phyloP scores from a whole-genome alignment of 345 rosid genomes.

The Aquilaria malaccensis region DNA sequence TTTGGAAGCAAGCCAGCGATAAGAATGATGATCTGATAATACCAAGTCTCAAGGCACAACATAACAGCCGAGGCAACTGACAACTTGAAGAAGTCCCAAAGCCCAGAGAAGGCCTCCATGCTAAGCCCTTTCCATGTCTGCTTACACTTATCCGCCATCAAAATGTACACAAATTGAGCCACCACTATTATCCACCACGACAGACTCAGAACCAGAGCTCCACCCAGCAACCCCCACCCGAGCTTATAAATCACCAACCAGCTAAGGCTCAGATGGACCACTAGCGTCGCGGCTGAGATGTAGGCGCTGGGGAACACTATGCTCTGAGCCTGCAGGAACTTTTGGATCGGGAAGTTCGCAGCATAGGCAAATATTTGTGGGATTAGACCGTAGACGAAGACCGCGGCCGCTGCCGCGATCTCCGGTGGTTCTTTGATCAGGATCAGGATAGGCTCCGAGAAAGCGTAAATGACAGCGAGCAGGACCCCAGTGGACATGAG shows the following conservation, averaged over 20 bases:
- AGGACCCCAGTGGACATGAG: conserved; percentile 42
- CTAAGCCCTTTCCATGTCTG: conserved; percentile 51
- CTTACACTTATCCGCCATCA: conserved; percentile 34
- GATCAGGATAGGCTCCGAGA: conserved; percentile 42
- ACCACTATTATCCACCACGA: conserved; percentile 57
- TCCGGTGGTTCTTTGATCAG: conserved; percentile 44
- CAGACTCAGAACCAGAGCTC: conserved; percentile 34
- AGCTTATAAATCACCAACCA: conserved; percentile 44
- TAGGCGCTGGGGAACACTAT: conserved; percentile 64
- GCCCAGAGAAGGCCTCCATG: conserved; percentile 41
- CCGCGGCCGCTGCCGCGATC: conserved; percentile 49
- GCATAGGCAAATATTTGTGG: conserved; percentile 70
- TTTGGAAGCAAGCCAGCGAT: conserved; percentile 55
- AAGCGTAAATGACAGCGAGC: conserved; percentile 38
- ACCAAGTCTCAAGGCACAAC: conserved; percentile 62
- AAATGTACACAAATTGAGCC: conserved; percentile 47
- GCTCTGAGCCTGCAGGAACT: conserved; percentile 56
- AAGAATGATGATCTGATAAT: conserved; percentile 43
- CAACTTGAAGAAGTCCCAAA: conserved; percentile 41
- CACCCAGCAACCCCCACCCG: conserved; percentile 41
- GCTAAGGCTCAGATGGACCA: conserved; percentile 35
- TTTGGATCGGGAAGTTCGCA: conserved; percentile 61
- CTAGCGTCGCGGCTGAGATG: conserved; percentile 41
- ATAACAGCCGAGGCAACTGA: conserved; percentile 61
- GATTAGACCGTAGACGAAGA: conserved; percentile 57